Percentiles rank a stretch among this genome's conserved stretches.
phyloP scores from a whole-genome alignment of 2,329 filamentous ascomycete genomes.

The Colletotrichum eremochloae region DNA sequence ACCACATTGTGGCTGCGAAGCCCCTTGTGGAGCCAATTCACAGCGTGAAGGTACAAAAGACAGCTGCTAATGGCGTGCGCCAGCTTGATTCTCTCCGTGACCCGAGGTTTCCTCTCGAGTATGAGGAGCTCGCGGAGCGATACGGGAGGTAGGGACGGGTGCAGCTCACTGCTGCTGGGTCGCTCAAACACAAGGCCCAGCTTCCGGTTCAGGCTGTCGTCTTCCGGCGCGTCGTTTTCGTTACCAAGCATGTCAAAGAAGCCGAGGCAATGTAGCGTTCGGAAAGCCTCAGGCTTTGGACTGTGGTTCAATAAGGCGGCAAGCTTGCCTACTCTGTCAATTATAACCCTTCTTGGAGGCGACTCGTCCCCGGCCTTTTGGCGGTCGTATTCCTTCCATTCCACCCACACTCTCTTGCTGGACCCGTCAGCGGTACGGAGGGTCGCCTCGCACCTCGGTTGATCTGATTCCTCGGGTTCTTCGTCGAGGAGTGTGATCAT shows the following conservation, averaged over 20 bases:
- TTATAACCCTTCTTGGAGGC: slow-evolving; percentile 57
- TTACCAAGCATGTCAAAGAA: slow-evolving; percentile 59
- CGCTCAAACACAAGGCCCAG: slow-evolving; percentile 69
- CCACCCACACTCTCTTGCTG: slow-evolving; percentile 60
- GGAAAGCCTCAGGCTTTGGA: slow-evolving; percentile 63
- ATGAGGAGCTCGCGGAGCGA: slow-evolving; percentile 63
- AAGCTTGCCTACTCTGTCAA: slow-evolving; percentile 61
- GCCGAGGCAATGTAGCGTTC: slow-evolving; percentile 64
- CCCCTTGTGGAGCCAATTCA: slow-evolving; percentile 71
- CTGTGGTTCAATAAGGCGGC: slow-evolving; percentile 62
- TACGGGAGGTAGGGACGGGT: slow-evolving; percentile 55
- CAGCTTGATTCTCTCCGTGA: slow-evolving; percentile 65
- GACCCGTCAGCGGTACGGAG: slow-evolving; percentile 52
- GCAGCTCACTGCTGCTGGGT: slow-evolving; percentile 53
- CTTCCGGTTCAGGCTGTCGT: slow-evolving; percentile 57
- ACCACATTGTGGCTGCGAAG: slow-evolving; percentile 66
- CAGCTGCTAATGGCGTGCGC: slow-evolving; percentile 66
- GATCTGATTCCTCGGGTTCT: slow-evolving; percentile 50
- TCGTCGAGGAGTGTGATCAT: slow-evolving; percentile 51
- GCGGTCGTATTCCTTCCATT: slow-evolving; percentile 64
- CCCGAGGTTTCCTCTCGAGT: slow-evolving; percentile 57
- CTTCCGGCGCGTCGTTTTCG: slow-evolving; percentile 52
- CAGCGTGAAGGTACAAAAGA: slow-evolving; percentile 66
- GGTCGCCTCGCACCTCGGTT: slow-evolving; percentile 56
- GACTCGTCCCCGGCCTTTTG: slow-evolving; percentile 52